These are phyloP conservation scores for Linnemannia zychae DNA, from an alignment of 192 early-diverging fungal species.

Conservation along the genomic window DNA sequence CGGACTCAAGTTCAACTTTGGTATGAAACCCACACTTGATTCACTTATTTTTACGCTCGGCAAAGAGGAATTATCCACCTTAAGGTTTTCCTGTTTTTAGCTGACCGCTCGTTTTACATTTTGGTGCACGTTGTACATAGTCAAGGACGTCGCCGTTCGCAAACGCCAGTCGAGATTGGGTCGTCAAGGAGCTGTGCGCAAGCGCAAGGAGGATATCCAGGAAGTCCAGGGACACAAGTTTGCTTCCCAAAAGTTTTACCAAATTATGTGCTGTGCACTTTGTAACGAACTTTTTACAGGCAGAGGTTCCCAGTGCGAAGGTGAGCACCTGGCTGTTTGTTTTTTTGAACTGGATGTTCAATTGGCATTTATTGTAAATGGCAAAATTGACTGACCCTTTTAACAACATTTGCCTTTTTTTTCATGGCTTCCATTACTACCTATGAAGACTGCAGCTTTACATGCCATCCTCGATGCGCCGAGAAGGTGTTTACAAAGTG, in stretches of 20 bases:
- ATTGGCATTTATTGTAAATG: neutral
- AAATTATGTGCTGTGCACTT: conserved; percentile 97
- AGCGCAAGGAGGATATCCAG: conserved; percentile 82
- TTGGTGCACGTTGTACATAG: conserved; percentile 32
- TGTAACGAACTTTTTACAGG: conserved; percentile 95
- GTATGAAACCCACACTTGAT: conserved; percentile 54
- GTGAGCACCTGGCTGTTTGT: conserved; percentile 49
- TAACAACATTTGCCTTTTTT: neutral
- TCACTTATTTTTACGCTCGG: neutral
- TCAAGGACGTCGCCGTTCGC: conserved; percentile 62
- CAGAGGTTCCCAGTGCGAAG: conserved; percentile 92
- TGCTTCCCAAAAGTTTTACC: conserved; percentile 89
- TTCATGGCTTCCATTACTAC: neutral
- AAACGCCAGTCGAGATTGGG: conserved; percentile 74
- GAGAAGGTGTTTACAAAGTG: conserved; percentile 90
- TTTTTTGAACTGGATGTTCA: neutral
- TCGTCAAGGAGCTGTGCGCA: conserved; percentile 82
- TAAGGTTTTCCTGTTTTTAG: neutral
- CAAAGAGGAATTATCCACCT: neutral
- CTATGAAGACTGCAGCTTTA: conserved; percentile 84
- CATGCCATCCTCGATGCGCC: conserved; percentile 93
- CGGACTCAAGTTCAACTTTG: conserved; percentile 87
- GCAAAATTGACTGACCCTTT: no score
- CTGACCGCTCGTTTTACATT: neutral
- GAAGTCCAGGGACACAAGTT: conserved; percentile 97